Conservation (phyloP, 169 alveolate species). For the Eimeria maxima region DNA sequence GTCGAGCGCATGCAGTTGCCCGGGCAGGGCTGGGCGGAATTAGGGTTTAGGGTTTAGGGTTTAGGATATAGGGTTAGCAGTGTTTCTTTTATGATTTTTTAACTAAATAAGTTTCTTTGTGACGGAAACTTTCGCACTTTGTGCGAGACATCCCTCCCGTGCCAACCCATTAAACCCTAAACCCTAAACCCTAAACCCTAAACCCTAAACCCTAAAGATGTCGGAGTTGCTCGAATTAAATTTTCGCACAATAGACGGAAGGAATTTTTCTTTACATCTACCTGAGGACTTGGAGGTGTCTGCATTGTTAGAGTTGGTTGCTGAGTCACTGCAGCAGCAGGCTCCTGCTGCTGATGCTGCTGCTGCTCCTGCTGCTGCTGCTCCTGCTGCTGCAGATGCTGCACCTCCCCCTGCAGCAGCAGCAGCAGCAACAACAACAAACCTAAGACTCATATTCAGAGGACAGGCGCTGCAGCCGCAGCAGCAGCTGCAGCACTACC, state of each 20-base stretch:
- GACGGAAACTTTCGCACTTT: neutral
- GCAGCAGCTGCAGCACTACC: constrained; percentile 54
- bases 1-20: neutral
- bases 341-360: neutral
- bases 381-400: too few species aligned
- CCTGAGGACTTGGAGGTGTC: constrained; percentile 69
- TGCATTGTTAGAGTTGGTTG: constrained; percentile 47
- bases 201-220: constrained; percentile 35
- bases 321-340: constrained; percentile 36
- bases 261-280: constrained; percentile 65
- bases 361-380: neutral
- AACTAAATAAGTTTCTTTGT: too few species aligned
- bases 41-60: neutral
- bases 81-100: neutral
- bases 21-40: neutral
- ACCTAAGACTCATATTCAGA: too few species aligned
- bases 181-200: constrained; percentile 49
- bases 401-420: too few species aligned
- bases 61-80: neutral
- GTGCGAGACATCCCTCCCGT: neutral
- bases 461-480: too few species aligned
- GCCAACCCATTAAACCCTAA: constrained; percentile 14
- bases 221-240: constrained; percentile 4
- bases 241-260: constrained; percentile 59
- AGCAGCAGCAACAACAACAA: too few species aligned